Evolutionary conservation across 495 filamentous ascomycete species (phyloP), one percentile per base, ranked within the genome.

Genomic region (Penicillium turbatum): DNA sequence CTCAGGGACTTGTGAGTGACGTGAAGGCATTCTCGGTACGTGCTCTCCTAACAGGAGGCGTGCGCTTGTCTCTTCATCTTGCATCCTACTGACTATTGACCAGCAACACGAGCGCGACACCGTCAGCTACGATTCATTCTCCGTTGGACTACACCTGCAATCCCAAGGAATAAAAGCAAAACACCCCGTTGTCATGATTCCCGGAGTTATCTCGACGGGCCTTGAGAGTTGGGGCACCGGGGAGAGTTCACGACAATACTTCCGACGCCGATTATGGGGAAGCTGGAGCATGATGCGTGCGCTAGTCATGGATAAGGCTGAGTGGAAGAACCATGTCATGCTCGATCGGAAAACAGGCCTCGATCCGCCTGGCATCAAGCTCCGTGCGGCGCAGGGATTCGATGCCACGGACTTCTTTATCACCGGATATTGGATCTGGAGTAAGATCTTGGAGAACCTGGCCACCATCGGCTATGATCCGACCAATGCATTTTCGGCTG

Each of bases 241-340:
- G 11, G 83, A 86, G 57, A 70, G 71, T 32, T 95, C 90, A 15
- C 79, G 88, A 7, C 90, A 85, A 46, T 98, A 97, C 67, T 98
- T 97, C 68, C 81, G 93, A 47, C 92, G 92, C 67, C 74, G 93
- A 54, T 71, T 98, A 47, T 98, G 93, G 93, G 93, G 93, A 24
- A 95, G 88, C 60, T 98, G 93, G 93, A 92, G 77, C 56, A 98
- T 98, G 93, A 95, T 98, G 89, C 78, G 86, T 47, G 92, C 93
- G 0, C 74, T 98, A 65, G 88, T 98, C 9, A 72, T 92, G 59
- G 93, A 98, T 64, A 96, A 96, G 70, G 83, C 92, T 37, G 80
- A 79, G 47, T 98, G 93, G 93, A 97, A 96, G 76, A 84, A 79
- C 56, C 95, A 98, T 63, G 88, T 98, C 61, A 97, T 97, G 90